Base-by-base conservation (phyloP, 1,284 basidiomycete genomes). In the Malassezia arunalokei region DNA sequence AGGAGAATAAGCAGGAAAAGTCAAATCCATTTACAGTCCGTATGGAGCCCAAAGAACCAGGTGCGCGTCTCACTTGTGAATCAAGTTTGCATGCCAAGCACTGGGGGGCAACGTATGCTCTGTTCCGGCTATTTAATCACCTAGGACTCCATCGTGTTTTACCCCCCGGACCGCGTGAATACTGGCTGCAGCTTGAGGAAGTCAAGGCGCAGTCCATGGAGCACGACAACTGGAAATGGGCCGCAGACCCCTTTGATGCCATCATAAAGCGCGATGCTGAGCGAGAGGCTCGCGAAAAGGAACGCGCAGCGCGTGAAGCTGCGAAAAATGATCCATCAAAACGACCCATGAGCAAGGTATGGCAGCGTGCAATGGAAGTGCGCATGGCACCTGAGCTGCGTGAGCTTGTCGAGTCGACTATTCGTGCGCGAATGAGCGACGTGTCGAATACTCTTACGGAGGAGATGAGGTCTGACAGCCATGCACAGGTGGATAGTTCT, bases 381-480 rank as follows among this genome's bases (percentile, higher is more conserved):
- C 83, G 81, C 68, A 90, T 95, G 86, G 82, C 86, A 1, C 78
- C 77, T 17, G 75, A 75, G 9, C 76, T 94, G 50, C 79, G 90
- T 35, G 87, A 89, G 58, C 75, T 82, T 50, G 85, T 91, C 6
- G 89, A 95, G 74, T 79, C 80, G 20, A 82, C 83, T 0, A 82
- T 92, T n/a, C 84, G 85, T 69, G 80, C 82, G 79, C 86, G 83
- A n/a, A 58, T 76, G 39, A 53, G 50, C 40, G 56, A 60, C 35
- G 60, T 65, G 64, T 59, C 3, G 59, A 59, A 28, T 57, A 59
- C 29, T 3, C 32, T 41, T 4, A 43, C 24, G 6, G 54, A 63
- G 9, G 37, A 42, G 17, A 47, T 53, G n/a, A 20, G 29, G 3
- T n/a, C 14, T 0, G 12, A 17, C 14, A 17, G 27, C 31, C 32